Conservation (phyloP, 108 stramenopile species). For the Nannochloropsis granulata region DNA sequence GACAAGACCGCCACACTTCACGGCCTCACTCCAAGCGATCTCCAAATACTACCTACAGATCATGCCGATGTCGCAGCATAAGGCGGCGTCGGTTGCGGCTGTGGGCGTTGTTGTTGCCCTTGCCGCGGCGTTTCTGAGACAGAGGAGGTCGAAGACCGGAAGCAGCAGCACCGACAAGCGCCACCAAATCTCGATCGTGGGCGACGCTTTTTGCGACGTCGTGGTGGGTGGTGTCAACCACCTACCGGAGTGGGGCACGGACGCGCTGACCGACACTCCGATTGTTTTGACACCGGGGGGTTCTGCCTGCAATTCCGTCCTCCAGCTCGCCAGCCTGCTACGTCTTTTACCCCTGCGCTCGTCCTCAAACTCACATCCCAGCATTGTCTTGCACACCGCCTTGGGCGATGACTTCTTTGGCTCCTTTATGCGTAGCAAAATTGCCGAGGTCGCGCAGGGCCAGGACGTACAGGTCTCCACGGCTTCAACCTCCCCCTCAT, state of each 20-base stretch:
- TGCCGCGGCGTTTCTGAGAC: too few relatives aligned
- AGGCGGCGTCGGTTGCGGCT: too few relatives aligned
- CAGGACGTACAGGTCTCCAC: not conserved
- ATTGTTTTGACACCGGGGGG: not conserved
- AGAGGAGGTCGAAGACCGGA: too few relatives aligned
- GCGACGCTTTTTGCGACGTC: not conserved
- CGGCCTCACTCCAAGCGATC: too few relatives aligned
- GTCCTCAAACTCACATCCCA: not conserved
- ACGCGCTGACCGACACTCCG: not conserved
- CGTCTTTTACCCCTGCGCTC: not conserved
- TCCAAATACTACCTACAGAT: too few relatives aligned
- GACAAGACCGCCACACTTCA: too few relatives aligned
- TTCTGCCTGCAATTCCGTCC: not conserved
- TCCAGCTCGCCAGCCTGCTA: not conserved
- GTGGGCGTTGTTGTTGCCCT: too few relatives aligned
- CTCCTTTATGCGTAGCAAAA: not conserved
- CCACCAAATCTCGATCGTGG: not conserved
- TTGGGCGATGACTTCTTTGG: not conserved
- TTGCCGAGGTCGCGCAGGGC: not conserved
- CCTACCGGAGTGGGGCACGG: not conserved
- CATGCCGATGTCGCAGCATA: too few relatives aligned
- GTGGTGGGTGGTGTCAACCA: not conserved
- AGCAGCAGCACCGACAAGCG: too few relatives aligned
- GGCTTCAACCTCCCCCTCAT: not conserved
- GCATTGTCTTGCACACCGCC: not conserved